Conservation (phyloP, 2,329 filamentous ascomycete genomes). For the Ophiosphaerella korrae region DNA sequence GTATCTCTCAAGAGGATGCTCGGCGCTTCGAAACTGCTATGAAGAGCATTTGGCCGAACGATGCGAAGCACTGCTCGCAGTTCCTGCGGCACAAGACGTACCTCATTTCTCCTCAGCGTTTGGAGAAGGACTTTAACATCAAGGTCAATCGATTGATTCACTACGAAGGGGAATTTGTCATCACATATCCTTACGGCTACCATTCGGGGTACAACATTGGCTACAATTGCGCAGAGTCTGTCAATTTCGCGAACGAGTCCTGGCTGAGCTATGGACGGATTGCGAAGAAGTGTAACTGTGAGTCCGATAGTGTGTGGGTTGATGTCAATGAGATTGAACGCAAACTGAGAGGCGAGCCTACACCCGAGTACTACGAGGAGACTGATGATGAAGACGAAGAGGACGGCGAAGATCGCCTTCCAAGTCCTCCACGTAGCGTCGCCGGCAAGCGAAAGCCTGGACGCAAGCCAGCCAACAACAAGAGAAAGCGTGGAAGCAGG, state of each 20-base stretch:
- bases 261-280: slow-evolving; percentile 96
- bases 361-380: slow-evolving; percentile 80
- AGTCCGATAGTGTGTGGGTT: slow-evolving; percentile 97
- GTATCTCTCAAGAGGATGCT: slow-evolving; percentile 94
- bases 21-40: slow-evolving; percentile 92
- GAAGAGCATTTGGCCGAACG: slow-evolving; percentile 92
- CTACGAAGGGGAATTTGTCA: slow-evolving; percentile 96
- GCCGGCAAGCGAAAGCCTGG: slow-evolving; percentile 71
- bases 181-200: slow-evolving; percentile 97
- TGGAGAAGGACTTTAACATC: slow-evolving; percentile 89
- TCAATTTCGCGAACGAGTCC: slow-evolving; percentile 95
- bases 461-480: slow-evolving; percentile 71
- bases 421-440: slow-evolving; percentile 78
- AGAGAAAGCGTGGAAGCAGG: slow-evolving; percentile 53
- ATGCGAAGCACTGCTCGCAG: slow-evolving; percentile 93
- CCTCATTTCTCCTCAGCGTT: slow-evolving; percentile 86
- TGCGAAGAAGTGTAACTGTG: slow-evolving; percentile 95
- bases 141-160: slow-evolving; percentile 95
- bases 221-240: slow-evolving; percentile 98
- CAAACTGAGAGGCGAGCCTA: slow-evolving; percentile 83
- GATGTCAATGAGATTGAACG: slow-evolving; percentile 96
- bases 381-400: slow-evolving; percentile 70
- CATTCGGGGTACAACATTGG: slow-evolving; percentile 97
- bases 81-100: slow-evolving; percentile 98
- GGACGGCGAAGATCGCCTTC: slow-evolving; percentile 65